Evolutionary conservation across 495 filamentous ascomycete species (phyloP).

Genomic region (Penicillium odoratum): DNA sequence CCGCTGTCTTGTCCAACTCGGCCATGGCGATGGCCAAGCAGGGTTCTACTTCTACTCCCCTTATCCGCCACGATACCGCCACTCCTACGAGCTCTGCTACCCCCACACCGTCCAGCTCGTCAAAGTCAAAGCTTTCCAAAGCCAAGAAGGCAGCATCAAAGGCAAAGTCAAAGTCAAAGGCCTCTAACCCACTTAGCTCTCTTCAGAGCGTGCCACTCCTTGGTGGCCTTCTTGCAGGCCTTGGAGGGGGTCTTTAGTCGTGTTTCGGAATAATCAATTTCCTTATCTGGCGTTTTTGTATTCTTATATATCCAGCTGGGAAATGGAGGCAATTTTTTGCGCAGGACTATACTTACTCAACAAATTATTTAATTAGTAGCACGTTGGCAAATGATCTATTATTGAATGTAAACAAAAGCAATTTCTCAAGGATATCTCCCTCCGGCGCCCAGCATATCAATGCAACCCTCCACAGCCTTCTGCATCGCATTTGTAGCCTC

Average conservation of each 20-base stretch:
- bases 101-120: constrained; percentile 13
- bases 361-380: constrained; percentile 19
- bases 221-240: neutral
- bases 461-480: constrained; percentile 70
- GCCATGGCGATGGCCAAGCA: neutral
- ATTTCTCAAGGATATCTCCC: constrained; percentile 49
- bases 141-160: neutral
- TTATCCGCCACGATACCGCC: neutral
- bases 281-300: constrained; percentile 12
- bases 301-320: constrained; percentile 12
- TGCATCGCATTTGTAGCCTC: constrained; percentile 73
- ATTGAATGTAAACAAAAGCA: constrained; percentile 2
- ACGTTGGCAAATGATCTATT: neutral
- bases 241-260: constrained; percentile 4
- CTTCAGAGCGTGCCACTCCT: constrained; percentile 1
- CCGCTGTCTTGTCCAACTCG: neutral
- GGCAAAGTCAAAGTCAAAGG: neutral
- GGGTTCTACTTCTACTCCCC: neutral
- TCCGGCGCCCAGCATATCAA: constrained; percentile 67
- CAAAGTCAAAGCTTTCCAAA: constrained; percentile 8
- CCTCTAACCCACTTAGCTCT: constrained; percentile 1
- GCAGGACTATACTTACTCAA: constrained; percentile 23
- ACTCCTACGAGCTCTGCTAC: constrained; percentile 10
- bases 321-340: constrained; percentile 8
- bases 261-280: neutral